Base-by-base conservation (phyloP, 148 eudicot genomes). In the Spergularia bocconei region DNA sequence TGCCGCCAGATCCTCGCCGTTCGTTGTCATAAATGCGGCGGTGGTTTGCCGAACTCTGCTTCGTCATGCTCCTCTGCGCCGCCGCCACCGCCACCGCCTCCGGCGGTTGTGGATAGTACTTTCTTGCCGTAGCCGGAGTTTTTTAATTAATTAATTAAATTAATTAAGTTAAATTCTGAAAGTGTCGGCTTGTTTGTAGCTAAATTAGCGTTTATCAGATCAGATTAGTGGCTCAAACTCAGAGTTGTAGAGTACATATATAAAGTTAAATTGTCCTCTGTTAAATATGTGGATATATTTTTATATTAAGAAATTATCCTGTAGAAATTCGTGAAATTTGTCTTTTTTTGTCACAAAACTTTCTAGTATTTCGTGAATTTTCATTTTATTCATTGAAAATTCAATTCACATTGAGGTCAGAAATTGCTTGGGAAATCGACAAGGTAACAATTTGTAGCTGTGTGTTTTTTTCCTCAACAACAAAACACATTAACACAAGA, bases 1-100 rank as follows among this genome's bases (percentile, higher is more conserved):
- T 91, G 97, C 56, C 87, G 97, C 4, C 89, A 88, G 85, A 82
- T 90, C 72, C 78, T 84, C 72, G 89, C 77, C 50, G 87, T 70
- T 12, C 75, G 84, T 7, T 81, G 81, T 69, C 84, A 73, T 5
- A 81, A 81, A 63, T 81, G 84, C 17, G 84, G 84, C 55, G 84
- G 81, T 12, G 81, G 84, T 7, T 72, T 81, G 70, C 83, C 80
- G 14, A 79, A 72, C 0, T 25, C 68, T 19, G 44, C 72, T 4
- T 13, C 63, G 54, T 38, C 58, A 6, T 47, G 56, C 55, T 71
- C 78, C 36, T 48, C 62, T 11, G 33, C 70, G 13, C 57, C 48
- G 33, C 23, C 39, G 8, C 15, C 25, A 4, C 7, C 73, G 13
- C 23, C 72, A 25, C 72, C 44, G 12, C 47, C 56, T 11, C 75